These are phyloP conservation scores for Pseudogymnoascus pannorum DNA, from an alignment of 2,329 filamentous ascomycete species.

Conservation along the genomic window DNA sequence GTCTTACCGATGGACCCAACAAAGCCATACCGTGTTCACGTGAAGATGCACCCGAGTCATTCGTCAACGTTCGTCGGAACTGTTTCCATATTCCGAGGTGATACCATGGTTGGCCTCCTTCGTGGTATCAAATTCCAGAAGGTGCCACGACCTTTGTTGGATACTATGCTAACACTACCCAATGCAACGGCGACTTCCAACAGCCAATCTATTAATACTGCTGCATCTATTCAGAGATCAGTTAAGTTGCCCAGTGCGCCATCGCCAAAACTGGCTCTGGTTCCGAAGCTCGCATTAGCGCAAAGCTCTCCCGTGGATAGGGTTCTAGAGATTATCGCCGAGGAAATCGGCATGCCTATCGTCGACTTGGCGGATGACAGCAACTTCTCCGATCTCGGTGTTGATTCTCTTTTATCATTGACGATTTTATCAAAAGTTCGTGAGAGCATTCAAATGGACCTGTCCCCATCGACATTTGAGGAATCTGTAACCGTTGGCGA, in stretches of 20 bases:
- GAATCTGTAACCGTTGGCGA: conserved; percentile 47
- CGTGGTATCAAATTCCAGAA: conserved; percentile 24
- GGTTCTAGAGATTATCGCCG: conserved; percentile 46
- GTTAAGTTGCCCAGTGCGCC: conserved; percentile 25
- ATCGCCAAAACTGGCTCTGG: conserved; percentile 38
- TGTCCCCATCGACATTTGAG: conserved; percentile 45
- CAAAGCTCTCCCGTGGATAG: conserved; percentile 44
- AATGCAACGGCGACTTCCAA: conserved; percentile 36
- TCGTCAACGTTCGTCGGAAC: conserved; percentile 47
- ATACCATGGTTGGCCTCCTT: conserved; percentile 22
- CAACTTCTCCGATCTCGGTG: conserved; percentile 49
- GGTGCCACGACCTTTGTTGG: conserved; percentile 51
- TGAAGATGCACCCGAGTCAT: conserved; percentile 46
- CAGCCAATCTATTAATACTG: conserved; percentile 31
- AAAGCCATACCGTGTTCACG: conserved; percentile 49
- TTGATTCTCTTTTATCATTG: conserved; percentile 53
- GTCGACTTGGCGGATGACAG: conserved; percentile 50
- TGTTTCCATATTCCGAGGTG: conserved; percentile 44
- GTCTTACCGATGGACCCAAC: conserved; percentile 37
- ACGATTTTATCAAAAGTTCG: conserved; percentile 50
- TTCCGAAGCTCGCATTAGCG: conserved; percentile 39
- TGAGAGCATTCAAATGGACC: conserved; percentile 49
- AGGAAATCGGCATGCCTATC: conserved; percentile 47
- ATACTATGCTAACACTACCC: conserved; percentile 57
- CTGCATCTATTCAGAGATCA: conserved; percentile 25